Conservation (phyloP, 768 basidiomycete species). For the Macrolepiota albuminosa region DNA sequence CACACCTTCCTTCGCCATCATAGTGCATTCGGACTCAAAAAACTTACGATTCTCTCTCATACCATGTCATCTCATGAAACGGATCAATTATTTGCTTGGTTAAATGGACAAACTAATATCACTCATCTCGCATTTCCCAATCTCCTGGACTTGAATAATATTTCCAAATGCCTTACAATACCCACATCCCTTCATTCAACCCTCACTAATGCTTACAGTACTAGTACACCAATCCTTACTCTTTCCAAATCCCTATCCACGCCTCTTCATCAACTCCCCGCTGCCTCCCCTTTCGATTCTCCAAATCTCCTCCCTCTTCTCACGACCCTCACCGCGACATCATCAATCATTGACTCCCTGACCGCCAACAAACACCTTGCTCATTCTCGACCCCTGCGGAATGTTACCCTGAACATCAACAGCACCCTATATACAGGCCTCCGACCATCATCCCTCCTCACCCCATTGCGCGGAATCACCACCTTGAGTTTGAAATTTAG, state of each 20-base stretch:
- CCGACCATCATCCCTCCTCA: slow-evolving; percentile 37
- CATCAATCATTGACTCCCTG: slow-evolving; percentile 26
- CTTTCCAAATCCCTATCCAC: slow-evolving; percentile 10
- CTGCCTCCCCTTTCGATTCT: slow-evolving; percentile 21
- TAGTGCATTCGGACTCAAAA: slow-evolving; percentile 36
- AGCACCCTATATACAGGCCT: slow-evolving; percentile 42
- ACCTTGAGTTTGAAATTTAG: slow-evolving; percentile 32
- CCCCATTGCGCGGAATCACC: slow-evolving; percentile 26
- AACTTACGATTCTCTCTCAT: slow-evolving; percentile 31
- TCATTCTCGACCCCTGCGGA: slow-evolving; percentile 23
- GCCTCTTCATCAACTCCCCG: slow-evolving; percentile 8
- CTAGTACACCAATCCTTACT: slow-evolving; percentile 5
- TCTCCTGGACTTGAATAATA: slow-evolving; percentile 22
- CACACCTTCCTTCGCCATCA: slow-evolving; percentile 36
- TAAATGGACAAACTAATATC: slow-evolving; percentile 39
- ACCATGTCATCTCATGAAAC: slow-evolving; percentile 28
- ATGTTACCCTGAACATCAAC: slow-evolving; percentile 35
- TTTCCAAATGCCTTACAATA: slow-evolving; percentile 3
- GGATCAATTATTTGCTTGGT: slow-evolving; percentile 32
- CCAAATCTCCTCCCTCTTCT: slow-evolving; percentile 37
- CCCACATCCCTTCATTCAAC: background rate
- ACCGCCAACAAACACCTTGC: slow-evolving; percentile 7
- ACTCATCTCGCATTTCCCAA: slow-evolving; percentile 34
- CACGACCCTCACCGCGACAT: slow-evolving; percentile 32
- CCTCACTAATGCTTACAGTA: slow-evolving; percentile 4